These are phyloP conservation scores for Cydonia oblonga DNA, from an alignment of 331 rosid genomes.

Conservation along the genomic window DNA sequence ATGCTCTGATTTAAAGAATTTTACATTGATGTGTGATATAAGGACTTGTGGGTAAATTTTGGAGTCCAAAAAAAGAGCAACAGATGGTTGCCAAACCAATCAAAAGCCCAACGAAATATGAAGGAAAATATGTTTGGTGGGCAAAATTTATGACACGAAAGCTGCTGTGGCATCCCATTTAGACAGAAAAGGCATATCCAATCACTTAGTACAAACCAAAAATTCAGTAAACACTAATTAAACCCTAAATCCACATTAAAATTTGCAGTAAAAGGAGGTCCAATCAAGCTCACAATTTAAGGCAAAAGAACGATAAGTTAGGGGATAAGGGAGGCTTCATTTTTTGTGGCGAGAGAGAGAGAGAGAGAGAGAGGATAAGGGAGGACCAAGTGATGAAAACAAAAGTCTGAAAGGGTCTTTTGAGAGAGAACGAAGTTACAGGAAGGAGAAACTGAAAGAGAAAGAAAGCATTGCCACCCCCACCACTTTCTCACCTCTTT, in stretches of 20 bases:
- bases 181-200: background rate
- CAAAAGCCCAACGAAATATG: background rate
- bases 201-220: background rate
- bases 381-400: background rate
- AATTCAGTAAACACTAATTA: background rate
- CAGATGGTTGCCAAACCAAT: background rate
- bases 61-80: background rate
- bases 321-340: background rate
- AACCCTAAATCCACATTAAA: background rate
- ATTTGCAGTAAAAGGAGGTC: background rate
- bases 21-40: too few relatives aligned
- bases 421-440: background rate
- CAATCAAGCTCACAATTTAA: background rate
- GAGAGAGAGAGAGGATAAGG: background rate
- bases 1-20: too few relatives aligned
- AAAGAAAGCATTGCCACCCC: background rate
- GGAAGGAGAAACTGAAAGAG: background rate
- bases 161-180: background rate
- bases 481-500: background rate
- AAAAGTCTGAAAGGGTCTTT: background rate
- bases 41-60: background rate
- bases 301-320: slow-evolving; percentile 3
- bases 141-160: background rate
- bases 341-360: background rate
- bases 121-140: background rate